A percentile compares a stretch with the other conserved stretches of the same genome.
phyloP scores from a whole-genome alignment of 1,139 yeast genomes.

The Pichia sp. region DNA sequence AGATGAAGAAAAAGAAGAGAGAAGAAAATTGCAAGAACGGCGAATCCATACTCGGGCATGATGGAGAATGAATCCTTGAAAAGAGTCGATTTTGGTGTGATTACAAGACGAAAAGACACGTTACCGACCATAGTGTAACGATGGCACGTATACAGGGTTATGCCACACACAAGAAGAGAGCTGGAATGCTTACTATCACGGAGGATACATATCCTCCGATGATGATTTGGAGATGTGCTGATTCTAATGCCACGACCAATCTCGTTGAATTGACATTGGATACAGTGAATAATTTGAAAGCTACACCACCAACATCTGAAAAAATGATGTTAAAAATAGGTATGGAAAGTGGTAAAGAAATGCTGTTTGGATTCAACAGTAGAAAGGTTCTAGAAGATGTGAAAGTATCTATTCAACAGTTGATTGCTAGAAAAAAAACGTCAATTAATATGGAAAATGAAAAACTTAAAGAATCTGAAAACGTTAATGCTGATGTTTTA shows the following conservation, averaged over 20 bases:
- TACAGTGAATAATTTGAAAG: conserved; percentile 57
- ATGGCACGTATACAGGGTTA: conserved; percentile 41
- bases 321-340: conserved; percentile 63
- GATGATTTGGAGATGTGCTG: conserved; percentile 68
- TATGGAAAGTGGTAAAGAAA: conserved; percentile 27
- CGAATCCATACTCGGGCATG: too few relatives aligned
- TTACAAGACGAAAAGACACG: too few relatives aligned
- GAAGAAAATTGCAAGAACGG: too few relatives aligned
- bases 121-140: too few relatives aligned
- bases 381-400: conserved; percentile 72
- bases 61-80: too few relatives aligned
- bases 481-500: conserved; percentile 6
- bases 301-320: conserved; percentile 64
- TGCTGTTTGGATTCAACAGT: conserved; percentile 57
- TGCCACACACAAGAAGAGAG: conserved; percentile 57
- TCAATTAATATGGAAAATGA: conserved; percentile 9
- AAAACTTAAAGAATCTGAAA: conserved; percentile 12
- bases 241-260: conserved; percentile 42
- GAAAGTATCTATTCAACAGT: conserved; percentile 62
- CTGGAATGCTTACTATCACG: conserved; percentile 59
- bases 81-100: background rate
- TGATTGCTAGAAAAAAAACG: conserved; percentile 63
- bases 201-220: conserved; percentile 65
- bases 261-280: conserved; percentile 46
- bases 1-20: too few relatives aligned